A percentile compares a stretch with the other conserved stretches of the same genome.
Conservation (phyloP, 352 stramenopile genomes). For the Globisporangium middletonii region DNA sequence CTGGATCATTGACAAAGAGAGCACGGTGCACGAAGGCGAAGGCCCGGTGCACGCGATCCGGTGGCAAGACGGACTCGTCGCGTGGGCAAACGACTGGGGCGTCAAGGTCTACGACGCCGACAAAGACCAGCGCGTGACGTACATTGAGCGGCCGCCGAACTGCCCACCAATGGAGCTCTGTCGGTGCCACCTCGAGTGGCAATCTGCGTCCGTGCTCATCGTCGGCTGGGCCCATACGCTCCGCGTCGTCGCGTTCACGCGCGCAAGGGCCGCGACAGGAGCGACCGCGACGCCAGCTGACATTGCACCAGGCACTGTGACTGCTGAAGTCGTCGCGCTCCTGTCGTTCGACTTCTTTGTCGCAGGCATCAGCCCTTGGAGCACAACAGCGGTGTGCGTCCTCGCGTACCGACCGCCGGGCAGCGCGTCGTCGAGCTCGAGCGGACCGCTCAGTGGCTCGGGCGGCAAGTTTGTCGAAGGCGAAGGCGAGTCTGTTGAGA, state of each 20-base stretch:
- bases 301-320: conserved; percentile 25
- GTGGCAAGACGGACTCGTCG: conserved; percentile 72
- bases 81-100: conserved; percentile 84
- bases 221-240: conserved; percentile 75
- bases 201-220: conserved; percentile 45
- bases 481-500: conserved; percentile 62
- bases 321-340: conserved; percentile 62
- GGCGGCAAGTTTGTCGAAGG: conserved; percentile 34
- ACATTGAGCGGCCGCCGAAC: conserved; percentile 70
- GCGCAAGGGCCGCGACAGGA: conserved; percentile 29
- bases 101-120: conserved; percentile 82
- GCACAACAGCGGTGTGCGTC: conserved; percentile 47
- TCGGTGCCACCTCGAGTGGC: conserved; percentile 76
- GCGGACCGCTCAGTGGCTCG: not conserved
- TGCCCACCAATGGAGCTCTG: conserved; percentile 82
- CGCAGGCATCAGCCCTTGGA: conserved; percentile 66
- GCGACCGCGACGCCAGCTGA: conserved; percentile 21
- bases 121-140: conserved; percentile 72
- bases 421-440: conserved; percentile 1
- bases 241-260: conserved; percentile 72
- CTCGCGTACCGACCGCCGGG: conserved; percentile 67
- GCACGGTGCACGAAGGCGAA: conserved; percentile 78
- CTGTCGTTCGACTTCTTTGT: conserved; percentile 85
- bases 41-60: conserved; percentile 73
- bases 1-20: conserved; percentile 87